These are phyloP conservation scores for Fusarium cyanostomum DNA, from an alignment of 2,329 filamentous ascomycete genomes.

Conservation along the genomic window DNA sequence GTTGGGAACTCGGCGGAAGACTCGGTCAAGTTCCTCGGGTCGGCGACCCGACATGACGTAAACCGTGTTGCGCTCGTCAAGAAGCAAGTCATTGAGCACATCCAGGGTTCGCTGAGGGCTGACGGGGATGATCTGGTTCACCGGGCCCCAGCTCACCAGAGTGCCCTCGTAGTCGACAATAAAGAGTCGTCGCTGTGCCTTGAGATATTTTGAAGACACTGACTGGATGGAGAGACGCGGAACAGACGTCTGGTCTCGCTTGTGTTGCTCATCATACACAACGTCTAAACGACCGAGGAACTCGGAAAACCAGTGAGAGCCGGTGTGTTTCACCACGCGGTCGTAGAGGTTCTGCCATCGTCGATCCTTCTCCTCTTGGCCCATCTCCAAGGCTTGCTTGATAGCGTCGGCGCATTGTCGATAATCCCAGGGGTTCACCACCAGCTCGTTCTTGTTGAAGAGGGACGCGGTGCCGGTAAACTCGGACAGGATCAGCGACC, in stretches of 20 bases:
- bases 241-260: constrained; percentile 84
- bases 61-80: constrained; percentile 83
- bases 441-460: constrained; percentile 81
- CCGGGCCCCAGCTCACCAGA: constrained; percentile 85
- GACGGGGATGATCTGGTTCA: constrained; percentile 84
- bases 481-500: constrained; percentile 90
- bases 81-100: constrained; percentile 80
- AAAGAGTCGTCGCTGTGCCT: constrained; percentile 77
- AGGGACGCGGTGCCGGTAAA: constrained; percentile 93
- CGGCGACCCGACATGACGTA: constrained; percentile 94
- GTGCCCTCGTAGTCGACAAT: constrained; percentile 96
- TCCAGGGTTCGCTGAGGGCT: constrained; percentile 86
- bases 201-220: constrained; percentile 72
- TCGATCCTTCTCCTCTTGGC: constrained; percentile 73
- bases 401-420: constrained; percentile 87
- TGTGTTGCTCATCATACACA: constrained; percentile 85
- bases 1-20: constrained; percentile 85
- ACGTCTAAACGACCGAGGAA: constrained; percentile 76
- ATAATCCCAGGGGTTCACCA: constrained; percentile 97
- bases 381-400: constrained; percentile 83
- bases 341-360: constrained; percentile 80
- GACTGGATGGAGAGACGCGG: constrained; percentile 79
- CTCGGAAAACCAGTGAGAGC: constrained; percentile 84
- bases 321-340: constrained; percentile 82
- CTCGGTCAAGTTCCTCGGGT: constrained; percentile 85